Conservation (phyloP, 2,329 filamentous ascomycete genomes). For the Fusarium heterosporum region DNA sequence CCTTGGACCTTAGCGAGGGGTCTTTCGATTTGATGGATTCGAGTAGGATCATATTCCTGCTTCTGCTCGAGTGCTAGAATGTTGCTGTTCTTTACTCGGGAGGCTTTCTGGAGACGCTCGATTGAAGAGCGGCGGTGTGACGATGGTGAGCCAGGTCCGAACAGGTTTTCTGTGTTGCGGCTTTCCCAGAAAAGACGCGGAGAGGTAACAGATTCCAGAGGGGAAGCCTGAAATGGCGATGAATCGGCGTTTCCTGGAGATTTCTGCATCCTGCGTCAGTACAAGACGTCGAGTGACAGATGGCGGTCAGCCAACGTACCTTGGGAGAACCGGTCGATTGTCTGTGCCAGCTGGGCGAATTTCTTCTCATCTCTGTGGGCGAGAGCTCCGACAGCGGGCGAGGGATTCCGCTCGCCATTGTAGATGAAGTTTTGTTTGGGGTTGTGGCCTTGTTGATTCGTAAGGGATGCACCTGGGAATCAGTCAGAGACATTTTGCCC, state of each 20-base stretch:
- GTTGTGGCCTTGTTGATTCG: slow-evolving; percentile 78
- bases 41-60: slow-evolving; percentile 89
- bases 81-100: slow-evolving; percentile 96
- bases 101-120: slow-evolving; percentile 93
- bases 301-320: slow-evolving; percentile 46
- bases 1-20: slow-evolving; percentile 82
- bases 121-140: slow-evolving; percentile 88
- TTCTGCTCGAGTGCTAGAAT: slow-evolving; percentile 95
- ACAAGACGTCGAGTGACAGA: slow-evolving; percentile 30
- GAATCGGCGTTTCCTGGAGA: slow-evolving; percentile 77
- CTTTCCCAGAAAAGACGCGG: slow-evolving; percentile 93
- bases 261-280: slow-evolving; percentile 65
- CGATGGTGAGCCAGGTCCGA: slow-evolving; percentile 72
- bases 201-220: slow-evolving; percentile 74
- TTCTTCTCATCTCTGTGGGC: slow-evolving; percentile 85
- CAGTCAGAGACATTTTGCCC: slow-evolving; percentile 43
- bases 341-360: slow-evolving; percentile 92
- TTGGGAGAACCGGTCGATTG: slow-evolving; percentile 67
- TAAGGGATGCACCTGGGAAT: slow-evolving; percentile 75
- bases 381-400: slow-evolving; percentile 91
- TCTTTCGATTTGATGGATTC: slow-evolving; percentile 81
- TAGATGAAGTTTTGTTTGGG: slow-evolving; percentile 69
- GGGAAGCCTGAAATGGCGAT: slow-evolving; percentile 88
- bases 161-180: slow-evolving; percentile 79
- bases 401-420: slow-evolving; percentile 70